A percentile compares a stretch with the other conserved stretches of the same genome.
Conservation (phyloP, 169 alveolate genomes). For the Cyclospora cayetanensis region DNA sequence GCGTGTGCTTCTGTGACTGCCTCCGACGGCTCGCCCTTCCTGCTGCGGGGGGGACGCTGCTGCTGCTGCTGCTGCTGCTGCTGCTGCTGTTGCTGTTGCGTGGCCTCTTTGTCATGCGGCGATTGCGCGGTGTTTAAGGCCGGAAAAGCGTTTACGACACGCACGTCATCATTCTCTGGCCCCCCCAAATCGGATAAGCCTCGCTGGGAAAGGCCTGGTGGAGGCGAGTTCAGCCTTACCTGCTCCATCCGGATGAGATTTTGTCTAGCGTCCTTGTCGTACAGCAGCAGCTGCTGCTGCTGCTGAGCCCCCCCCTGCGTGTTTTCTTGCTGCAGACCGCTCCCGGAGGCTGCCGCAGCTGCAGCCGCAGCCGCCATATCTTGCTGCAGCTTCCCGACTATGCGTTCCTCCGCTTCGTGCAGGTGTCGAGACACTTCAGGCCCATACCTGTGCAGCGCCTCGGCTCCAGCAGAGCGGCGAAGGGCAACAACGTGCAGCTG, state of each 20-base stretch:
- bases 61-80: neutral
- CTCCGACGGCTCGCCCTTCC: neutral
- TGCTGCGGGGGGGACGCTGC: neutral
- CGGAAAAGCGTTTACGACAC: neutral
- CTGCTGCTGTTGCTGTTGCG: neutral
- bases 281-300: neutral
- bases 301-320: neutral
- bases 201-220: neutral
- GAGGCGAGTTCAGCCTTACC: neutral
- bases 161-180: neutral
- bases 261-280: neutral
- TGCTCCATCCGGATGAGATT: neutral
- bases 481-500: conserved; percentile 57
- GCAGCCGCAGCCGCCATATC: conserved; percentile 60
- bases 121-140: no score
- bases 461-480: conserved; percentile 77
- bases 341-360: neutral
- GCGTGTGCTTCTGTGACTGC: neutral
- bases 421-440: conserved; percentile 69
- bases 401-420: conserved; percentile 76
- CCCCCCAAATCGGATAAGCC: neutral
- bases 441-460: conserved; percentile 73
- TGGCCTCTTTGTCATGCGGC: no score
- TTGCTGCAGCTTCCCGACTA: conserved; percentile 77
- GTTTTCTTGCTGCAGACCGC: neutral